phyloP scores from a whole-genome alignment of 345 rosid species.

The Populus simonii region DNA sequence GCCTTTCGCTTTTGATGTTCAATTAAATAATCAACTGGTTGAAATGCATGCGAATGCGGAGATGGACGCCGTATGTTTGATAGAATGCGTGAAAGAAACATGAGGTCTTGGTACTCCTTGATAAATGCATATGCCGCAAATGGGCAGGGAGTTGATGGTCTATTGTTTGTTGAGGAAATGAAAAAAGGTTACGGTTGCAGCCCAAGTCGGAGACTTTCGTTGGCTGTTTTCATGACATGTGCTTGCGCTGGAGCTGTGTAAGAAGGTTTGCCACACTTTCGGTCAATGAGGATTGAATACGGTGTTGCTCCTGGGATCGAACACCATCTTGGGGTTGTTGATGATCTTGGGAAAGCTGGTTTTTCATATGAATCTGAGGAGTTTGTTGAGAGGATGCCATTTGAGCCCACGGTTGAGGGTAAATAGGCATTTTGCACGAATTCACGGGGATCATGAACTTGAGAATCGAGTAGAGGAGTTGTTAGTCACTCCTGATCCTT shows the following conservation, averaged over 20 bases:
- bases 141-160: conserved; percentile 41
- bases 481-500: conserved; percentile 36
- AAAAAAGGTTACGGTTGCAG: conserved; percentile 27
- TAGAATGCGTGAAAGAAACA: conserved; percentile 42
- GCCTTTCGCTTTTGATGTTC: conserved; percentile 23
- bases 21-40: conserved; percentile 36
- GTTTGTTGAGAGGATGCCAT: conserved; percentile 47
- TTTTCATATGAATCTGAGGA: conserved; percentile 47
- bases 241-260: conserved; percentile 37
- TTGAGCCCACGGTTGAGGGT: conserved; percentile 31
- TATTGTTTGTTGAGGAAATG: conserved; percentile 47
- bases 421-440: conserved; percentile 31
- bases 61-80: conserved; percentile 54
- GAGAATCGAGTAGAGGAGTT: conserved; percentile 41
- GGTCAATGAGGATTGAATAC: conserved; percentile 39
- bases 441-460: conserved; percentile 59
- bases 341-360: conserved; percentile 41
- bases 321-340: conserved; percentile 40
- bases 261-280: conserved; percentile 36
- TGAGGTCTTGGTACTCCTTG: conserved; percentile 44
- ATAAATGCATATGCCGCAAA: conserved; percentile 41
- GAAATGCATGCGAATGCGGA: conserved; percentile 32
- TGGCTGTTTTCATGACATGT: conserved; percentile 40
- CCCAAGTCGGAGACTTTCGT: conserved; percentile 32
- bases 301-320: conserved; percentile 35